Base-by-base conservation (phyloP, 2,329 filamentous ascomycete species). In the Cercospora sp. region DNA sequence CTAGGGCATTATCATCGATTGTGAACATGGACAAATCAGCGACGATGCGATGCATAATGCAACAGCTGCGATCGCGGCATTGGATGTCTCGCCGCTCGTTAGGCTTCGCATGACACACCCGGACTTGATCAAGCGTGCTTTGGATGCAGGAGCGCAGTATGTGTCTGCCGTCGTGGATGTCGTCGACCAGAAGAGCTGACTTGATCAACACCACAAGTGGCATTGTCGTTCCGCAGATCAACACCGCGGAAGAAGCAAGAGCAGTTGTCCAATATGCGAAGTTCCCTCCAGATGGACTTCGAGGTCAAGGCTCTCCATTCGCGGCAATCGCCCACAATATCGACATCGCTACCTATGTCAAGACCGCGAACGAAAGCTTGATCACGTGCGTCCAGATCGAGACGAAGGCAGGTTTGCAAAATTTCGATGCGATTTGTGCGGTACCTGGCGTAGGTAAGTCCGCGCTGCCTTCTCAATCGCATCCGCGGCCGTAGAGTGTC, bases 101-200 rank as follows among this genome's bases (percentile, higher is more conserved):
- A 77, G 81, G 20, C 82, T 87, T 55, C 81, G 84, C n/a, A 84
- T 83, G 26, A 84, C 85, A 65, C 82, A 86, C 76, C 79, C 81
- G 26, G 86, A 84, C 83, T 84, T 87, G 81, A 83, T 87, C 59
- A 87, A 87, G 74, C 79, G 85, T 65, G 86, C 86, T 12, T 80
- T 88, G 36, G 86, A 87, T 70, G 77, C 84, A 57, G 86, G 86
- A 36, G 85, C 86, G 13, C 85, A 87, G 45, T 63, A 28, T 18
- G 42, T 62, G 6, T 10, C 13, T 20, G 45, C 18, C 45, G 18
- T 48, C n/a, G 8, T 12, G 5, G 20, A 48, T 48, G 18, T 12
- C 45, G 20, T 48, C 10, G 20, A 12, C 18, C 18, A 5, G 3
- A 12, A 48, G 45, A 20, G n/a, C 33, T 39, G 33, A 20, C 45